A percentile compares a stretch with the other conserved stretches of the same genome.
Conservation (phyloP, 2,329 filamentous ascomycete genomes). For the Shiraia sp. region DNA sequence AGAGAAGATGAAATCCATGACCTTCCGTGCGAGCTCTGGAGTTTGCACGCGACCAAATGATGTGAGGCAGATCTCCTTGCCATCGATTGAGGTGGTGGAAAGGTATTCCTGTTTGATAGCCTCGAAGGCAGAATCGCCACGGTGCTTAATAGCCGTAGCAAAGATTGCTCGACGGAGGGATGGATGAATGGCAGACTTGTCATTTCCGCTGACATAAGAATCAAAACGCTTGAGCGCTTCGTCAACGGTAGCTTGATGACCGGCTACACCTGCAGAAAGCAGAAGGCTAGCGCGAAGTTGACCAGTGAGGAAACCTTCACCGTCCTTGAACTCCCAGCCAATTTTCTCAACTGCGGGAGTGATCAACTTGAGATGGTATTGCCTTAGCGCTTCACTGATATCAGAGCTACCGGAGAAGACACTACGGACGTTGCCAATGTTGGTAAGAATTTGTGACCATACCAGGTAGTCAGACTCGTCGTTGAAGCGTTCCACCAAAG, state of each 20-base stretch:
- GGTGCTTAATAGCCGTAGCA: conserved; percentile 74
- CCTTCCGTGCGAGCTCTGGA: conserved; percentile 66
- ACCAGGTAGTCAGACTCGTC: conserved; percentile 84
- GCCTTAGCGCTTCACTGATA: conserved; percentile 73
- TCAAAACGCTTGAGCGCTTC: conserved; percentile 81
- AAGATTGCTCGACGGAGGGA: conserved; percentile 82
- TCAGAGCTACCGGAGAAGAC: conserved; percentile 78
- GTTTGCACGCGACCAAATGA: conserved; percentile 77
- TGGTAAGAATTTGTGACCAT: conserved; percentile 82
- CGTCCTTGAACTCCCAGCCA: conserved; percentile 80
- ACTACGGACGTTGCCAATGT: conserved; percentile 76
- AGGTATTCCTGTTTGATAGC: conserved; percentile 84
- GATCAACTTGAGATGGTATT: conserved; percentile 78
- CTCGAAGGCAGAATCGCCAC: conserved; percentile 69
- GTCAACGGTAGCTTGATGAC: conserved; percentile 71
- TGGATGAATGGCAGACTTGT: conserved; percentile 74
- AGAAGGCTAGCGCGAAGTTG: conserved; percentile 85
- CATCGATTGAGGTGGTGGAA: conserved; percentile 82
- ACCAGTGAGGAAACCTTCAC: conserved; percentile 79
- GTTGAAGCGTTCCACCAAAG: conserved; percentile 82
- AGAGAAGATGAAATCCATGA: conserved; percentile 77
- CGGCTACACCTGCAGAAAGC: conserved; percentile 71
- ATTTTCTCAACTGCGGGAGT: conserved; percentile 74
- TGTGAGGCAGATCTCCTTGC: conserved; percentile 81
- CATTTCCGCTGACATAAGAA: conserved; percentile 69